phyloP scores from a whole-genome alignment of 306 rosid genomes.

The Glycyrrhiza uralensis region DNA sequence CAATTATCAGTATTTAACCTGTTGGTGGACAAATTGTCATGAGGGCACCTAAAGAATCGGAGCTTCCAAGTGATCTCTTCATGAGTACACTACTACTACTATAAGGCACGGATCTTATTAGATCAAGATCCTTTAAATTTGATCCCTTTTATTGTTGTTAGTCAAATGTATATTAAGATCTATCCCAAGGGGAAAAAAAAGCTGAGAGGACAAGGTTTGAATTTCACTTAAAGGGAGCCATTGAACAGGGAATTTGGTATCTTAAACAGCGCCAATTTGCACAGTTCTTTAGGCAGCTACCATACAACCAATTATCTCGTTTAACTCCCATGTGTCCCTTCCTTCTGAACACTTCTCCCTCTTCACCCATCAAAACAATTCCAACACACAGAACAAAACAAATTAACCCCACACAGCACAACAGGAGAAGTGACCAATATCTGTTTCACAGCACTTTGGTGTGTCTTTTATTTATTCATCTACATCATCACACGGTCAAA shows the following conservation, averaged over 20 bases:
- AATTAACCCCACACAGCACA: background rate
- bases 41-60: slow-evolving; percentile 68
- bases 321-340: slow-evolving; percentile 32
- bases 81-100: slow-evolving; percentile 37
- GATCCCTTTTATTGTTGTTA: slow-evolving; percentile 12
- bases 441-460: slow-evolving; percentile 1
- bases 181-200: slow-evolving; percentile 26
- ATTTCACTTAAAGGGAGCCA: slow-evolving; percentile 40
- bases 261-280: slow-evolving; percentile 46
- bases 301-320: slow-evolving; percentile 23
- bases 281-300: slow-evolving; percentile 15
- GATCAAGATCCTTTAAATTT: slow-evolving; percentile 23
- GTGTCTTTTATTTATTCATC: background rate
- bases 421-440: slow-evolving; percentile 7
- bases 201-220: background rate
- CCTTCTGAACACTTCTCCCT: slow-evolving; percentile 32
- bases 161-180: slow-evolving; percentile 27
- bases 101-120: slow-evolving; percentile 32
- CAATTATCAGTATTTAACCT: slow-evolving; percentile 30
- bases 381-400: slow-evolving; percentile 9
- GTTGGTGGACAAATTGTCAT: slow-evolving; percentile 65
- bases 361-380: slow-evolving; percentile 59
- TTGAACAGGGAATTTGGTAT: slow-evolving; percentile 29
- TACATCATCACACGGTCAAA: slow-evolving; percentile 40
- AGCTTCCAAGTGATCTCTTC: slow-evolving; percentile 79